Base-by-base conservation (phyloP, 2,329 filamentous ascomycete species). In the Cercospora zeina region DNA sequence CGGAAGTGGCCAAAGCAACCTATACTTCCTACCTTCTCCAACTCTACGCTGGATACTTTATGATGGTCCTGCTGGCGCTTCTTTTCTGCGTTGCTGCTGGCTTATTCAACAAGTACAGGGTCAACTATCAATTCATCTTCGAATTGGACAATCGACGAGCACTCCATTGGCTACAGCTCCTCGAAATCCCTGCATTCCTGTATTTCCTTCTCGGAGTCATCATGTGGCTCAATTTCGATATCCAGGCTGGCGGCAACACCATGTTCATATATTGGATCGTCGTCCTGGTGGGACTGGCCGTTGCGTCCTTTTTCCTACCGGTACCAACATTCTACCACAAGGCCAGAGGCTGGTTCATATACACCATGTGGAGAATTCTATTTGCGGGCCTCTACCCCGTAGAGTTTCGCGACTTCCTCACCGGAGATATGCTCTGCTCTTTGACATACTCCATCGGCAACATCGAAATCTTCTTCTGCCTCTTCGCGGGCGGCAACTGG, bases 371-470 rank as follows among this genome's bases (percentile, higher is more conserved):
- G 85, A 90, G 95, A 64, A 81, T 97, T 16, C 79, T 96, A 58
- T 83, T 93, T 54, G 91, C 93, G 13, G 93, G 93, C 3, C 75
- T 96, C 19, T 97, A 96, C 71, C 91, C 91, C 1, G 95, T 99
- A 54, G 93, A 97, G 74, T 99, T 97, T 75, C 86, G 93, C 62
- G 95, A 99, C 76, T 97, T 99, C 78, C 97, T 97, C 76, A 83
- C 97, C 0, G 95, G 95, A 57, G 95, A 99, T 74, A 97, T 97
- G 82, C 96, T 96, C 76, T 97, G 93, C 77, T 97, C 95, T 2
- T 81, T 96, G 60, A 96, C 93, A 5, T 99, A 99, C 76, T 85
- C 89, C 14, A 90, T 91, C 77, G 89, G 90, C 64, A 97, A 97
- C 72, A 84, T 96, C 39, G 90, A 92, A 69, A 80, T 97, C 0